Evolutionary conservation across 2,329 filamentous ascomycete species (phyloP).

Genomic region (Colletotrichum paranaense): DNA sequence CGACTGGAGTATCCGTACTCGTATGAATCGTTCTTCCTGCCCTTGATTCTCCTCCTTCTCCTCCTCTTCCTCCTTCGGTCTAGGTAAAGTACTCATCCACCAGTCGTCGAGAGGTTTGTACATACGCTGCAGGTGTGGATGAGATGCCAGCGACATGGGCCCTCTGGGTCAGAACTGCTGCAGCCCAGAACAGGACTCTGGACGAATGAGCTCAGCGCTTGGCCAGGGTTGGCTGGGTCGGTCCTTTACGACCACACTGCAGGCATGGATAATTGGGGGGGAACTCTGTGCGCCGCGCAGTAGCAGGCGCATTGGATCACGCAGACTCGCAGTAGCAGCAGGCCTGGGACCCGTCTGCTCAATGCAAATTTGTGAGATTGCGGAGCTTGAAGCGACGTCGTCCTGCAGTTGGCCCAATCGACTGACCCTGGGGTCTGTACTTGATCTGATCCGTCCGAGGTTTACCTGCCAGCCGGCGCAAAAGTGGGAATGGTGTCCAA

Average conservation of each 20-base stretch:
- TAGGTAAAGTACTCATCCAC: conserved; percentile 1
- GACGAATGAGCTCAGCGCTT: conserved; percentile 26
- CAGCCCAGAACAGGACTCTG: conserved; percentile 25
- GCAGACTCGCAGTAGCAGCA: conserved; percentile 3
- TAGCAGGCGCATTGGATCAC: conserved; percentile 7
- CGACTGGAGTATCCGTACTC: not conserved
- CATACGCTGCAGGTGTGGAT: conserved; percentile 14
- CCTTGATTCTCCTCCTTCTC: not conserved
- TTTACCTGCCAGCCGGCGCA: conserved; percentile 25
- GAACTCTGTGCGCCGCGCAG: conserved; percentile 5
- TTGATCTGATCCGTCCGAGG: conserved; percentile 25
- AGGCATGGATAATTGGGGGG: not conserved
- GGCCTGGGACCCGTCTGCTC: conserved; percentile 5
- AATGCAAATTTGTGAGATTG: conserved; percentile 30
- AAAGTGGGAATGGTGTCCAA: conserved; percentile 27
- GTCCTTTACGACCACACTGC: conserved; percentile 14
- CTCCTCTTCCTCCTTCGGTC: not conserved
- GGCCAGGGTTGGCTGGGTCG: conserved; percentile 24
- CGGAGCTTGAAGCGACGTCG: conserved; percentile 30
- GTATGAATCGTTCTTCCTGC: not conserved
- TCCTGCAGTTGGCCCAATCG: conserved; percentile 26
- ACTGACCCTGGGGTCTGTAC: conserved; percentile 3
- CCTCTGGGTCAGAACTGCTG: conserved; percentile 31
- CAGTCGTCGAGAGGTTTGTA: not conserved
- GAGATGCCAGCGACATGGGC: conserved; percentile 33